A percentile compares a stretch with the other conserved stretches of the same genome.
Evolutionary conservation across 371 early-diverging fungal species (phyloP).

Genomic region (Actinomortierella ambigua): DNA sequence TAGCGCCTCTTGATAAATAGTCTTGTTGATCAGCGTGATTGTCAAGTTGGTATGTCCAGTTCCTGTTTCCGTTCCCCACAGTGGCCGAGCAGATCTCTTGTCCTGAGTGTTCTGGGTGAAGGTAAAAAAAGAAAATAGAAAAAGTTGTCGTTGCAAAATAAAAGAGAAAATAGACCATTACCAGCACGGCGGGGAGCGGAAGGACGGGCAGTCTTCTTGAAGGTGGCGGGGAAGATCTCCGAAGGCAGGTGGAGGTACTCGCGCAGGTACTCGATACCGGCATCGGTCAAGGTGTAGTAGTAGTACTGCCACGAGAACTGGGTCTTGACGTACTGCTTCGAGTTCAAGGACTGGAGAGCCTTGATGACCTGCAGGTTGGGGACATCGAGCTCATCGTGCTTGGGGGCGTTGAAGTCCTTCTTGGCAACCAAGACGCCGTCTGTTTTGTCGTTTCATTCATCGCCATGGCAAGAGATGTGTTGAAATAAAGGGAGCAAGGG

Average conservation of each 20-base stretch:
- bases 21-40: neutral
- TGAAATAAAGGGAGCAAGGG: no score
- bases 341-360: constrained; percentile 96
- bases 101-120: no score
- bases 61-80: neutral
- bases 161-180: constrained; percentile 28
- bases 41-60: no score
- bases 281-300: constrained; percentile 98
- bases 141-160: no score
- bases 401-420: constrained; percentile 97
- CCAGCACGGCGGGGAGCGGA: constrained; percentile 61
- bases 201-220: constrained; percentile 87
- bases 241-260: constrained; percentile 96
- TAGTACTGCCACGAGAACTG: constrained; percentile 99
- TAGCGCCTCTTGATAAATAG: no score
- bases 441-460: constrained; percentile 30
- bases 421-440: constrained; percentile 98
- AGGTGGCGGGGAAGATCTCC: constrained; percentile 96
- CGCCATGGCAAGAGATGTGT: no score
- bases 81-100: neutral
- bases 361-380: constrained; percentile 99
- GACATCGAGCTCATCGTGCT: constrained; percentile 94
- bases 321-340: constrained; percentile 94
- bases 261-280: constrained; percentile 98
- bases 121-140: no score